Conservation (phyloP, 768 basidiomycete species). For the Omphalotus guepiniiformis region DNA sequence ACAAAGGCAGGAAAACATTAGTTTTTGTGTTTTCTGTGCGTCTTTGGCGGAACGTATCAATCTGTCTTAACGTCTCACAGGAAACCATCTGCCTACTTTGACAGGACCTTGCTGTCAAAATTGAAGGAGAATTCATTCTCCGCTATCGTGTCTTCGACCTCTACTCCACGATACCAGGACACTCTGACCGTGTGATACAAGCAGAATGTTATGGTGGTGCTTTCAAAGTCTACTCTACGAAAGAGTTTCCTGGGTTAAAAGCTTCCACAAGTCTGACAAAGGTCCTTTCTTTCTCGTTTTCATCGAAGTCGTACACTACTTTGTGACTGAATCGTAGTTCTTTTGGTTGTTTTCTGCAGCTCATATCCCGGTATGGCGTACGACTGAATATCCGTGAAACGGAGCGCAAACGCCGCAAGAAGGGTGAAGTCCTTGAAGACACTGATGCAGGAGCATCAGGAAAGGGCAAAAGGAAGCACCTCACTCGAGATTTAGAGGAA, state of each 20-base stretch:
- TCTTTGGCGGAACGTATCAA: conserved; percentile 11
- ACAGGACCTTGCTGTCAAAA: conserved; percentile 69
- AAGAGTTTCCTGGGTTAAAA: conserved; percentile 64
- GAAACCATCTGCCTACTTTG: not conserved
- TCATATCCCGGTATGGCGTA: conserved; percentile 53
- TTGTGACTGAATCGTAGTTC: not conserved
- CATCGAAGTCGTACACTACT: not conserved
- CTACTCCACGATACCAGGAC: conserved; percentile 33
- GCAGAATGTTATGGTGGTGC: conserved; percentile 63
- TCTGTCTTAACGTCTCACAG: too few relatives aligned
- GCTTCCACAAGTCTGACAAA: conserved; percentile 67
- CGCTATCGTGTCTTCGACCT: conserved; percentile 66
- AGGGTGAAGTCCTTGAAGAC: conserved; percentile 18
- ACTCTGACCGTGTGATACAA: conserved; percentile 39
- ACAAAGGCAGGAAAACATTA: conserved; percentile 50
- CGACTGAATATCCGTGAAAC: conserved; percentile 57
- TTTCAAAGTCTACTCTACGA: conserved; percentile 67
- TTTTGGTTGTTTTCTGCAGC: conserved; percentile 25
- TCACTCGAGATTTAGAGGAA: not conserved
- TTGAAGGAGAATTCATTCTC: conserved; percentile 61
- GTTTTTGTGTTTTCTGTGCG: conserved; percentile 65
- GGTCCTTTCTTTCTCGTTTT: conserved; percentile 28
- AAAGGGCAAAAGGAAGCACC: conserved; percentile 6
- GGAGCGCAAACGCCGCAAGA: conserved; percentile 48
- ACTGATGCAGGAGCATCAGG: not conserved